A percentile compares a stretch with the other conserved stretches of the same genome.
These are phyloP conservation scores for Lichtheimia corymbifera DNA, from an alignment of 371 early-diverging fungal species.

Conservation along the genomic window DNA sequence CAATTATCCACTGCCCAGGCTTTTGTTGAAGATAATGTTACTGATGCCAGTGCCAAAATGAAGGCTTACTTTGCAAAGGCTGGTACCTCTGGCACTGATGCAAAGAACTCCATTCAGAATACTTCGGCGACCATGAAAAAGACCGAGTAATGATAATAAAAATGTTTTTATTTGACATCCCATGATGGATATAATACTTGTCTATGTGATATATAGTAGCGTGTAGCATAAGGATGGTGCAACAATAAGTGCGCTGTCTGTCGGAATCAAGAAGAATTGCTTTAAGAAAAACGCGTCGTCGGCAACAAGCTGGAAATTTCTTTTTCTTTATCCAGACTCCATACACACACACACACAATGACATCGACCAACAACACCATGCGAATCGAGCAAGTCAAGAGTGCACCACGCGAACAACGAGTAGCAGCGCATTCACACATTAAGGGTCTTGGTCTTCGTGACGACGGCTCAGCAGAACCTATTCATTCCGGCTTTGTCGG, in stretches of 20 bases:
- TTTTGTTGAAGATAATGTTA: conserved; percentile 7
- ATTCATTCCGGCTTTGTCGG: conserved; percentile 94
- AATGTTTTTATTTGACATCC: not conserved
- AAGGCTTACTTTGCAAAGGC: conserved; percentile 12
- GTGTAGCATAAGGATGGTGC: too few relatives aligned
- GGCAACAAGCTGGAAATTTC: too few relatives aligned
- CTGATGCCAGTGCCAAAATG: conserved; percentile 6
- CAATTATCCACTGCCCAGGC: conserved; percentile 13
- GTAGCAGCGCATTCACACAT: conserved; percentile 97
- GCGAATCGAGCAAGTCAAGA: conserved; percentile 85
- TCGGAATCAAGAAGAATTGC: too few relatives aligned
- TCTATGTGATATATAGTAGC: too few relatives aligned
- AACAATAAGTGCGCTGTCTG: too few relatives aligned
- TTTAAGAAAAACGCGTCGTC: too few relatives aligned
- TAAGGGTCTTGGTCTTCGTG: conserved; percentile 79
- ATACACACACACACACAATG: not conserved
- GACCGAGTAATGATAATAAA: conserved; percentile 10
- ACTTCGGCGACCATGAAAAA: conserved; percentile 11
- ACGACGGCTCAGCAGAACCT: conserved; percentile 89
- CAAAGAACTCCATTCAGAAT: conserved; percentile 16
- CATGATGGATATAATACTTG: too few relatives aligned
- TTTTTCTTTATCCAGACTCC: too few relatives aligned
- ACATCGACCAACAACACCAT: conserved; percentile 44
- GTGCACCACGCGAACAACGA: conserved; percentile 84
- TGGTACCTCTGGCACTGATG: conserved; percentile 20